Evolutionary conservation across 176 grass and related monocot genomes (phyloP), one percentile per base, ranked within the genome.

Genomic region (Eragrostis nindensis): DNA sequence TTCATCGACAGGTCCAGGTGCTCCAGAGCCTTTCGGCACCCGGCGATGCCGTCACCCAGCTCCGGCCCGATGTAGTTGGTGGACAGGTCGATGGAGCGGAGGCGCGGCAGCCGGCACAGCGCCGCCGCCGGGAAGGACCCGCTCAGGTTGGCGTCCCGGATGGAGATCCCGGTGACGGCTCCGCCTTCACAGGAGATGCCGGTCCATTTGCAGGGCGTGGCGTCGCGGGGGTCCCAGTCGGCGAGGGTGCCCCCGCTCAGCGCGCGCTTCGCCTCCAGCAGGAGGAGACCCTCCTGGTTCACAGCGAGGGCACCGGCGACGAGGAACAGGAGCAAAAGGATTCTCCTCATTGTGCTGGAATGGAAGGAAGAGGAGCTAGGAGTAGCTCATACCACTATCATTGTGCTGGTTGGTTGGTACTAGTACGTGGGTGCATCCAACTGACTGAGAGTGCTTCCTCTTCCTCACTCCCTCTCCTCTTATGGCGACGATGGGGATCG

Each of bases 61-160:
- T 85, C 76, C 26, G 92, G 89, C 25, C 93, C 93, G 82, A 97
- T 85, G 89, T 83, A 97, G 86, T 97, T 97, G 0, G 0, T 3
- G 52, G 22, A 75, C 19, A 97, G 92, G 73, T 82, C 41, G 83
- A 98, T 5, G 77, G 21, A 63, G 52, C 52, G 45, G 11, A 98
- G 92, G 40, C 56, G 60, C 16, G 92, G 81, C 24, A 98, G 53
- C 53, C 76, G 88, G 81, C 95, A 98, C 12, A 98, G 66, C 40
- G 86, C 84, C 22, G 86, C 84, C 22, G 95, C n/a, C 6, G 95
- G 95, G 81, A 98, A 98, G 19, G 95, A 47, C 2, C 92, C 86
- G 14, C 5, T 14, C 57, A 98, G 81, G 74, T 75, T 63, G 52
- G 82, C 9, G 47, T 0, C 39, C 0, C 60, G 29, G 19, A 93